These are phyloP conservation scores for Macrophomina pseudophaseolina DNA, from an alignment of 2,329 filamentous ascomycete genomes.

Conservation along the genomic window DNA sequence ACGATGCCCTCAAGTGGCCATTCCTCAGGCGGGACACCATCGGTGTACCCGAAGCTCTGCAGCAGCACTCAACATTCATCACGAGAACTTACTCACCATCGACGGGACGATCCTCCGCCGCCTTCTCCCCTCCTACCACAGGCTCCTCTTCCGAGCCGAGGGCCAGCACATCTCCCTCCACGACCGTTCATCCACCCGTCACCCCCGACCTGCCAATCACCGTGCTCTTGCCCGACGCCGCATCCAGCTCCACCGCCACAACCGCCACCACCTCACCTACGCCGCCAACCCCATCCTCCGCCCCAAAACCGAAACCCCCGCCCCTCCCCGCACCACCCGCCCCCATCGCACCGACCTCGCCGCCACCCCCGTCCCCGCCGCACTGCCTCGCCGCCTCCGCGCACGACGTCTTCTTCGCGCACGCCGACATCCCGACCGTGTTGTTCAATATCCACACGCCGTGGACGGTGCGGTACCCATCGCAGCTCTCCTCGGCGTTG, in stretches of 20 bases:
- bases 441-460: slow-evolving; percentile 5
- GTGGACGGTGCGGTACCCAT: neutral
- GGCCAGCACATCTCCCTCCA: no score
- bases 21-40: no score
- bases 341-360: neutral
- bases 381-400: neutral
- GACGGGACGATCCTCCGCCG: no score
- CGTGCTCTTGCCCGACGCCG: neutral
- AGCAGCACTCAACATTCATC: no score
- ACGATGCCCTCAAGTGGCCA: no score
- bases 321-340: neutral
- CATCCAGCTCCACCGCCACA: neutral
- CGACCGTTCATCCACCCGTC: no score
- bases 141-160: no score
- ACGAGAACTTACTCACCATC: no score
- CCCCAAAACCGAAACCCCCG: no score
- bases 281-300: neutral
- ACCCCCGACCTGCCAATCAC: no score
- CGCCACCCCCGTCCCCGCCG: neutral
- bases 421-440: neutral
- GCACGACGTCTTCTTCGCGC: slow-evolving; percentile 8
- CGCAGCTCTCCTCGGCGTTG: neutral
- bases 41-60: no score
- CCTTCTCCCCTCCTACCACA: no score
- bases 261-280: neutral